Base-by-base conservation (phyloP, 441 rosid genomes). In the Croton setiger region DNA sequence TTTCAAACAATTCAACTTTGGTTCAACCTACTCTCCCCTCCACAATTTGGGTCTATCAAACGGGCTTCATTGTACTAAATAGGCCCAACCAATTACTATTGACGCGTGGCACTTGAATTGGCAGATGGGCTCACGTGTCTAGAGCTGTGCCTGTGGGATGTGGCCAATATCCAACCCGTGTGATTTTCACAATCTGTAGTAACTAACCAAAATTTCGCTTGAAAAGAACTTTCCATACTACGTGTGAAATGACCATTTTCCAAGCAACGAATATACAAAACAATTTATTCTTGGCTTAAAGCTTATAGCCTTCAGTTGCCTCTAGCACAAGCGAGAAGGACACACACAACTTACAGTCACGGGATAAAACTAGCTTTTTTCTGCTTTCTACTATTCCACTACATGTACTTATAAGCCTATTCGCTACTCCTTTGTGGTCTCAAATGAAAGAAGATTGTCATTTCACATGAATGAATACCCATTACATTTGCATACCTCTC, bases 241-340 rank as follows among this genome's bases (percentile, higher is more conserved):
- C n/a, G n/a, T n/a, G n/a, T n/a, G n/a, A 52, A 52, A 20, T 18
- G 4, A 8, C 20, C 20, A 51, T 51, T 51, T 45, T 51, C 33
- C n/a, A 54, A 57, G 64, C 64, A 20, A 61, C 23, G 45, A 36
- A 60, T 37, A 39, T 60, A 17, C 13, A 59, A 52, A 52, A 41
- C 2, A 8, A 68, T 59, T 68, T 65, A 60, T 65, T 64, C 65
- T 47, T 36, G 55, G 15, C 64, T 58, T 41, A 14, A 48, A 47
- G 14, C 64, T 57, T 39, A 36, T 56, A 37, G 41, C 7, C 4
- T 37, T 4, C 41, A 44, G 13, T n/a, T 39, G 72, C 66, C 70
- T 58, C 67, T 21, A 23, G 58, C 23, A n/a, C 55, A 62, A 70
- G 67, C 71, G 64, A 70, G 58, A 10, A 2, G 51, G 0, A 63